Evolutionary conservation across 306 rosid genomes (phyloP).

Genomic region (Mimosa bimucronata): DNA sequence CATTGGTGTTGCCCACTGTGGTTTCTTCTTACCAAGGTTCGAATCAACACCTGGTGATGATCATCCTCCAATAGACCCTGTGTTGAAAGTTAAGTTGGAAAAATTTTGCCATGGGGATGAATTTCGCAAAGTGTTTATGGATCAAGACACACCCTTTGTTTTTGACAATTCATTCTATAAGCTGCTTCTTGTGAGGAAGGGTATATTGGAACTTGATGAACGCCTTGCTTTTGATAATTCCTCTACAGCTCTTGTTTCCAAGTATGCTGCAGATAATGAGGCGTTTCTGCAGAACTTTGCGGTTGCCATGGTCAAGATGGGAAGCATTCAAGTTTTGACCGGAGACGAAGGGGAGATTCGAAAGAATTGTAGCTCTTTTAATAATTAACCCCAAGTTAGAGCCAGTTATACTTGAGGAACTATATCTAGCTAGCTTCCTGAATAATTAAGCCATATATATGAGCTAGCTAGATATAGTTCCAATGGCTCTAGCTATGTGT

Average conservation of each 20-base stretch:
- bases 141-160: slow-evolving; percentile 44
- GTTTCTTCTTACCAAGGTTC: neutral
- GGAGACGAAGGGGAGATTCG: slow-evolving; percentile 46
- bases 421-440: neutral
- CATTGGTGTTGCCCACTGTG: neutral
- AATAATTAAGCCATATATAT: neutral
- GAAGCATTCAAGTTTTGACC: slow-evolving; percentile 31
- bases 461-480: neutral
- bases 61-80: slow-evolving; percentile 45
- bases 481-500: neutral
- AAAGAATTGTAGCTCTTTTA: slow-evolving; percentile 44
- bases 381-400: slow-evolving; percentile 1
- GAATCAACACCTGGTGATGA: neutral
- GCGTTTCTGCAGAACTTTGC: slow-evolving; percentile 42
- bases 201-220: slow-evolving; percentile 48
- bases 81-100: slow-evolving; percentile 31
- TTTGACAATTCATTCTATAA: slow-evolving; percentile 21
- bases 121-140: slow-evolving; percentile 37
- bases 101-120: neutral
- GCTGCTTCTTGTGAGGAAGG: slow-evolving; percentile 35
- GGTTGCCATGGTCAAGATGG: slow-evolving; percentile 44
- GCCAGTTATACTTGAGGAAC: neutral
- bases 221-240: slow-evolving; percentile 39
- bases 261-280: slow-evolving; percentile 31
- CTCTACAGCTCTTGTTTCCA: slow-evolving; percentile 29